Base-by-base conservation (phyloP, 805 yeast species). In the Ogataea minuta region DNA sequence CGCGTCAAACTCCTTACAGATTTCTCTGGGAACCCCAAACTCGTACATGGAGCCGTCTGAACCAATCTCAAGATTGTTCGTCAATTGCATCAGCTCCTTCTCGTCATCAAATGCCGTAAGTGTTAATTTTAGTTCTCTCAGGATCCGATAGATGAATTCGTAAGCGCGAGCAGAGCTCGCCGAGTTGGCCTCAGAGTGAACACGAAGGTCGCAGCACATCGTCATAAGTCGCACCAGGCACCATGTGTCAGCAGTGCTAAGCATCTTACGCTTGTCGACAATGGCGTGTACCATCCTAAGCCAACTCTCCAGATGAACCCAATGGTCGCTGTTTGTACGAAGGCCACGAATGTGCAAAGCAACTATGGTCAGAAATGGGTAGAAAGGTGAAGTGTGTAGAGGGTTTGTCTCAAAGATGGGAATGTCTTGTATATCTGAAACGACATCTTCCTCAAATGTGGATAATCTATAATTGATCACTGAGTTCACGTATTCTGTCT, bases 251-350 rank as follows among this genome's bases (percentile, higher is more conserved):
- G 50, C 23, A 26, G 44, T 41, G 8, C 27, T 20, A 9, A 50
- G 35, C 7, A 38, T 46, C 2, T 29, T 24, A 10, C 41, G 45
- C 3, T 34, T 3, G 10, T 37, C 34, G 2, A 46, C 14, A 9
- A 44, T 36, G 9, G 32, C 23, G 4, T 34, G 6, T 4, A 57
- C 32, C 6, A 48, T 42, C 3, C 23, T 17, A 15, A 58, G 20
- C 64, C 64, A 60, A 23, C 49, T 51, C 7, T 34, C 34, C 3
- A 59, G 20, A 39, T 57, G 59, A 15, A 51, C 33, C 63, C 63
- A 59, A 34, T 56, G 54, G 9, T 15, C 17, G 6, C 4, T 6
- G 13, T 53, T 43, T 1, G 14, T 6, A 4, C 34, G 2, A 2
- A 56, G 35, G 11, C 23, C 20, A 1, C 39, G 39, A 4, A 42